These are phyloP conservation scores for Capronia americana DNA, from an alignment of 2,329 filamentous ascomycete species.

Conservation along the genomic window DNA sequence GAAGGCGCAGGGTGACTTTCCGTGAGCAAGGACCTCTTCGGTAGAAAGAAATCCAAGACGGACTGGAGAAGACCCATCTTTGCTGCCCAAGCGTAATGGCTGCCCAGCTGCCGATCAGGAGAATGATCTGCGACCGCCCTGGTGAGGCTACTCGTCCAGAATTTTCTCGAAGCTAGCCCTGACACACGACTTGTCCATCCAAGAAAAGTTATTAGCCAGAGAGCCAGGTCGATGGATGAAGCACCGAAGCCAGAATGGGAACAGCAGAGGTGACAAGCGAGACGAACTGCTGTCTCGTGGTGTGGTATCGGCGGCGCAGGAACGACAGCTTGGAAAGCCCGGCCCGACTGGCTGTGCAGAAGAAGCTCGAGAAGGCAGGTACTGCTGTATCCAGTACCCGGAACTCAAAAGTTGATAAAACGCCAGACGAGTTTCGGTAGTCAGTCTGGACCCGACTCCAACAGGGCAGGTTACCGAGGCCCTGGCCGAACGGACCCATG, in stretches of 20 bases:
- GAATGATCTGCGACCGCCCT: conserved; percentile 32
- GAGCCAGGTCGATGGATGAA: neutral
- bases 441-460: neutral
- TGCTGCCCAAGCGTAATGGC: conserved; percentile 31
- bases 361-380: neutral
- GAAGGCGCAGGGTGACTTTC: conserved; percentile 1
- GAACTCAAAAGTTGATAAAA: conserved; percentile 5
- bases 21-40: conserved; percentile 13
- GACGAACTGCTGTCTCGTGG: neutral
- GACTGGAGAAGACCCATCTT: conserved; percentile 21
- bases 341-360: neutral
- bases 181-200: neutral
- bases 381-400: neutral
- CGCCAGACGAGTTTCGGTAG: conserved; percentile 6
- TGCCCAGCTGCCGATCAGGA: conserved; percentile 31
- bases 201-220: neutral
- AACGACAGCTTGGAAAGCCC: too few relatives aligned
- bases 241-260: neutral
- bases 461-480: conserved; percentile 16
- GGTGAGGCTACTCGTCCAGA: conserved; percentile 25
- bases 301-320: neutral
- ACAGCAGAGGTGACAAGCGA: neutral
- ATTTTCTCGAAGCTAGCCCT: conserved; percentile 23
- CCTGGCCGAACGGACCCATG: neutral
- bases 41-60: conserved; percentile 14